Evolutionary conservation across 2,329 filamentous ascomycete genomes (phyloP), one percentile per base, ranked within the genome.

Genomic region (Fusarium verrucosum): DNA sequence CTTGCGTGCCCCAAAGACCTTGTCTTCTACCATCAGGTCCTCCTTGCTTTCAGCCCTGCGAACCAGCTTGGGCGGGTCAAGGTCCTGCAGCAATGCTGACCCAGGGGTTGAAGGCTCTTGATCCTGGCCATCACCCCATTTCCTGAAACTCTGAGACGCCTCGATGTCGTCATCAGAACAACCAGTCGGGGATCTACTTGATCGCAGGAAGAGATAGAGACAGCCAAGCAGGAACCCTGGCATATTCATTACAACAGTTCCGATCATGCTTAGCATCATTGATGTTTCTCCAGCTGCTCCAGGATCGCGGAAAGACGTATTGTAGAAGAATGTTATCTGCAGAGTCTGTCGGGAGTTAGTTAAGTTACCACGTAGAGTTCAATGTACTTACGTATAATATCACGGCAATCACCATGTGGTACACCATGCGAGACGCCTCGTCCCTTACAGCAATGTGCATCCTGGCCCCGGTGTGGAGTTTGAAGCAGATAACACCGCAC

Each of bases 341-440:
- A 88, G 82, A 38, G 82, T 78, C 85, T 88, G 55, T 74, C 58
- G 75, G 60, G 10, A 32, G 59, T 81, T 68, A 80, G 74, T 19
- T n/a, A n/a, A 37, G 52, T 26, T 14, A 22, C 20, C n/a, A 20
- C 17, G n/a, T 20, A 2, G 19, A 13, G 35, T 30, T 16, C 10
- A 6, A 23, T 16, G 23, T 20, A 78, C 84, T 76, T 69, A 90
- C 88, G 72, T 83, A 86, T 51, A 82, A 86, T 44, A 85, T 74
- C 51, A 87, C 77, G 16, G 82, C 85, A 49, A 89, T 73, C 3
- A 82, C 74, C 62, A 90, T 78, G 71, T 89, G 91, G 72, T 89
- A 91, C 11, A 89, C 85, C 86, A 91, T 90, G 58, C 87, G 82
- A 8, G 88, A 90, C 5, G 89, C 88, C 30, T 85, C 81, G 55